Evolutionary conservation across 768 basidiomycete species (phyloP), one percentile per base, ranked within the genome.

Genomic region (Lentinula sp.): DNA sequence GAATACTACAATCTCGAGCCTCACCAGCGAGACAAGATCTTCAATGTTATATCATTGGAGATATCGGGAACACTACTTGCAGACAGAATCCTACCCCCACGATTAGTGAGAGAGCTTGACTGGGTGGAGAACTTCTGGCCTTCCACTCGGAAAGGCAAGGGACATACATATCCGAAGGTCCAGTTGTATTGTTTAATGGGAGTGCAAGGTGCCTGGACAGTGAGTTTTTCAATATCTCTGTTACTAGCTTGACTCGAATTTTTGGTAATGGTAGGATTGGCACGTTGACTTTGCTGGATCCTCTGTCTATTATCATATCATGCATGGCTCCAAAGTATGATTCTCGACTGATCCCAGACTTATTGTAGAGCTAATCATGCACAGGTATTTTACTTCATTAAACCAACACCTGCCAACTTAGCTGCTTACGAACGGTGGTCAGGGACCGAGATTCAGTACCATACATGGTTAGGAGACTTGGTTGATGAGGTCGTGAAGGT

Each of bases 121-220:
- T 99, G 96, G 96, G 96, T 98, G 5, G 94, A 97, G 70, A 91
- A 89, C 62, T 92, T 87, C 71, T 99, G 96, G 96, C 95, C 95
- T 0, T 80, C 80, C 60, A 85, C 84, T 51, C 83, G 85, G 66
- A 89, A 86, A 70, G 85, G 86, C 40, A 84, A 84, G 66, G 85
- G 87, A 0, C 82, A 91, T 61, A 68, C 80, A 56, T 95, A 90
- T 69, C 96, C 96, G 6, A 96, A 96, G 68, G 96, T 99, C 1
- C 94, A 96, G 68, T 72, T 96, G 55, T 99, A 99, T 71, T 98
- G 96, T 68, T 76, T 99, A 61, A 99, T 99, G 97, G 92, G 93
- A 37, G 94, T 96, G 21, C 87, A 85, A 7, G 83, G 86, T 23
- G 92, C 93, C 34, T 98, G 95, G 93, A 99, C 96, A 63, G 95